phyloP scores from a whole-genome alignment of 1,284 basidiomycete species.

The Somion occarium region DNA sequence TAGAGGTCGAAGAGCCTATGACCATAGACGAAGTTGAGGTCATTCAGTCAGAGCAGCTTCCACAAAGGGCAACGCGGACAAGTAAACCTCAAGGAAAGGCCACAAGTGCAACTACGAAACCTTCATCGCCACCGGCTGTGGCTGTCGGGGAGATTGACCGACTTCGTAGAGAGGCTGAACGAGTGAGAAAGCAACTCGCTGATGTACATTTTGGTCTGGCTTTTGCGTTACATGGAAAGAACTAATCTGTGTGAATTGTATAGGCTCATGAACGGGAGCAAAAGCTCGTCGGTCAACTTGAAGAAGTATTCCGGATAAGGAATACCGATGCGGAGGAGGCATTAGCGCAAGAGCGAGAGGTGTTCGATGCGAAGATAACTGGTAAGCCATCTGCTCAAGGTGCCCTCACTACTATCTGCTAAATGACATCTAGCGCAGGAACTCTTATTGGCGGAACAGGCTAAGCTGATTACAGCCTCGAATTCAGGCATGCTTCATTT shows the following conservation, averaged over 20 bases:
- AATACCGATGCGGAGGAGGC: slow-evolving; percentile 59
- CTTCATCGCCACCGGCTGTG: not conserved
- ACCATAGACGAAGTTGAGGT: not conserved
- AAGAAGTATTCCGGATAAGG: slow-evolving; percentile 52
- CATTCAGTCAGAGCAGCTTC: slow-evolving; percentile 2
- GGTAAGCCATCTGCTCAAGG: slow-evolving; percentile 32
- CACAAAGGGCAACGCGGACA: slow-evolving; percentile 5
- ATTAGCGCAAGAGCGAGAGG: slow-evolving; percentile 39
- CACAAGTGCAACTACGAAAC: slow-evolving; percentile 6
- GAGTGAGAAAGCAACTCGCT: slow-evolving; percentile 11
- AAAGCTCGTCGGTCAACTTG: slow-evolving; percentile 45
- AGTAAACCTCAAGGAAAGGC: not conserved
- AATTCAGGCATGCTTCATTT: slow-evolving; percentile 42
- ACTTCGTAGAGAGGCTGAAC: slow-evolving; percentile 7
- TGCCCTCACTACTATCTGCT: slow-evolving; percentile 4
- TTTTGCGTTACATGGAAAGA: not conserved
- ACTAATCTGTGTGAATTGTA: not conserved
- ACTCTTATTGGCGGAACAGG: slow-evolving; percentile 16
- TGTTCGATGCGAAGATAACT: slow-evolving; percentile 46
- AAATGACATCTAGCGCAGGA: slow-evolving; percentile 44
- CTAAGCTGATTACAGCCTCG: slow-evolving; percentile 5
- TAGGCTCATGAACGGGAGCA: slow-evolving; percentile 37
- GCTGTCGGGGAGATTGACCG: slow-evolving; percentile 3
- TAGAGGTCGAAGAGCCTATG: slow-evolving; percentile 11
- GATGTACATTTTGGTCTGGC: slow-evolving; percentile 9